These are phyloP conservation scores for Macrolepiota fuliginosa DNA, from an alignment of 768 basidiomycete species.

Conservation along the genomic window DNA sequence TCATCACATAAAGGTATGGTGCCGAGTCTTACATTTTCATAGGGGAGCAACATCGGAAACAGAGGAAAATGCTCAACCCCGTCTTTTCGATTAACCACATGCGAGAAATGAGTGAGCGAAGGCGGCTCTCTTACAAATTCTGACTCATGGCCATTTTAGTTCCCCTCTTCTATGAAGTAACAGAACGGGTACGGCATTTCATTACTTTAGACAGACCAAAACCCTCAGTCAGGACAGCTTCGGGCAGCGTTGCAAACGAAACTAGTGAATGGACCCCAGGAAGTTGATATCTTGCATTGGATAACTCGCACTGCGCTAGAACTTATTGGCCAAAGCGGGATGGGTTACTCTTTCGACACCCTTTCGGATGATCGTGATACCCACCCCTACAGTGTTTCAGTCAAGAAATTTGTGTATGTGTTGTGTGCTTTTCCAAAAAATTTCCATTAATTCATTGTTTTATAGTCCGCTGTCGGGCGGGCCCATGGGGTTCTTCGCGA, in stretches of 20 bases:
- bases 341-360: slow-evolving; percentile 38
- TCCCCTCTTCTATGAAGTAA: slow-evolving; percentile 34
- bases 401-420: slow-evolving; percentile 29
- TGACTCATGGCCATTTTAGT: slow-evolving; percentile 18
- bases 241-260: slow-evolving; percentile 19
- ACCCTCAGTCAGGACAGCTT: slow-evolving; percentile 20
- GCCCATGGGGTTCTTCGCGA: slow-evolving; percentile 17
- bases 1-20: not conserved
- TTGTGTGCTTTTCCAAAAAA: not conserved
- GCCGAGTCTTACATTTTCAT: no score
- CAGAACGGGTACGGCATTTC: slow-evolving; percentile 23
- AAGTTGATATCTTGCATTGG: slow-evolving; percentile 34
- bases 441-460: not conserved
- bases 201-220: not conserved
- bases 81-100: slow-evolving; percentile 35
- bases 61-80: slow-evolving; percentile 37
- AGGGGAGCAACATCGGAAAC: slow-evolving; percentile 42
- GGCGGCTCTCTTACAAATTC: not conserved
- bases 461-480: slow-evolving; percentile 17
- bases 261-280: slow-evolving; percentile 23
- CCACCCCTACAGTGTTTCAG: slow-evolving; percentile 28
- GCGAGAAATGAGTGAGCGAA: slow-evolving; percentile 31
- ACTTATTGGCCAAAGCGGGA: slow-evolving; percentile 44
- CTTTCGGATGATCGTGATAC: slow-evolving; percentile 26
- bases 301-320: slow-evolving; percentile 44